Percentiles rank a stretch among this genome's conserved stretches.
phyloP scores from a whole-genome alignment of 768 basidiomycete species.

The Amanita fuliginea region DNA sequence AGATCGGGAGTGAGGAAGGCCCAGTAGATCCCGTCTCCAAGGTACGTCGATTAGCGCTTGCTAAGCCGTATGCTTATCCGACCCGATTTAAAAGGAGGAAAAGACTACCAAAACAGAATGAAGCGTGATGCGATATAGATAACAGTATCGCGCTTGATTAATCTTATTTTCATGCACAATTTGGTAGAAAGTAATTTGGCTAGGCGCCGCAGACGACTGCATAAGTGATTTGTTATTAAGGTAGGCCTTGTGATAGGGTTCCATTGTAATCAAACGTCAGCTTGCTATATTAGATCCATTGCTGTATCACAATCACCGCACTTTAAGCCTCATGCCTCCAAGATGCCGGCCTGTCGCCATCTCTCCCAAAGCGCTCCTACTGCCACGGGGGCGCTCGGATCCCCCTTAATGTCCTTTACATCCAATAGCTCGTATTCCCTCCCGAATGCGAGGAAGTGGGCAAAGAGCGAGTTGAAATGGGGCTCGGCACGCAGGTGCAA shows the following conservation, averaged over 20 bases:
- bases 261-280: neutral
- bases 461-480: slow-evolving; percentile 95
- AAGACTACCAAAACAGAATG: too few species aligned
- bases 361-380: slow-evolving; percentile 77
- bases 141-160: neutral
- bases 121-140: too few species aligned
- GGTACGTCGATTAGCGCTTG: neutral
- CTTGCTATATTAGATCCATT: neutral
- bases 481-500: slow-evolving; percentile 90
- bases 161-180: too few species aligned
- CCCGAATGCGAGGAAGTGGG: slow-evolving; percentile 95
- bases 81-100: too few species aligned
- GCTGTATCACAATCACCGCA: neutral
- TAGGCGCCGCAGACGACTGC: too few species aligned
- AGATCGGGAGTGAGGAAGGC: neutral
- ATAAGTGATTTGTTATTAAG: too few species aligned
- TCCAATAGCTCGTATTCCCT: slow-evolving; percentile 88
- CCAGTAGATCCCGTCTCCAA: neutral
- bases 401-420: slow-evolving; percentile 76
- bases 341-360: slow-evolving; percentile 79
- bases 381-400: slow-evolving; percentile 49
- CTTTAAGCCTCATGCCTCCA: slow-evolving; percentile 27
- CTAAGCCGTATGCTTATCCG: neutral
- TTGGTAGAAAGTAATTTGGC: too few species aligned
- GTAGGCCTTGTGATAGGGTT: too few species aligned